Base-by-base conservation (phyloP, 257 asterid genomes). In the Jacaranda copaia region DNA sequence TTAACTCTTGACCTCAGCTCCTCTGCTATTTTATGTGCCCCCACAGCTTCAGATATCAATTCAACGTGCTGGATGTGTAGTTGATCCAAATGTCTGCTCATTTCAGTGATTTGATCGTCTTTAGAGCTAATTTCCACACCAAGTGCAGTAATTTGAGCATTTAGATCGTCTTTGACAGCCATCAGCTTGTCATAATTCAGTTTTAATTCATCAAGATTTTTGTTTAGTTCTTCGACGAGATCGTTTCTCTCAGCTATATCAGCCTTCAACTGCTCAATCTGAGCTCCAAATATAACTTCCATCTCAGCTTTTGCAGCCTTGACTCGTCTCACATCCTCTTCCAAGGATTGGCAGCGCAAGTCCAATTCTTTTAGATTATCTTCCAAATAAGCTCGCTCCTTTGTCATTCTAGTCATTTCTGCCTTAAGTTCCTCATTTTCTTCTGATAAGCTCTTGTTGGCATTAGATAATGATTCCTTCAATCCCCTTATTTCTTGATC, bases 401-500 rank as follows among this genome's bases (percentile, higher is more conserved):
- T 90, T 49, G 84, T 55, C 58, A 89, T 51, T 78, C 74, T 80
- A 3, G 84, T 84, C 70, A 89, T 87, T 55, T 93, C 97, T 10
- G 83, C 84, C 81, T 85, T 86, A 60, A 95, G 92, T 78, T 74
- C 85, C 71, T 86, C 80, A 66, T 93, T 95, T 72, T 95, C 97
- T 83, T 95, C 98, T 0, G 96, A 81, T 53, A 91, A 86, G 81
- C 83, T 85, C 92, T 89, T 87, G 86, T 95, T 95, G 59, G 97
- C 96, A n/a, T 91, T 89, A 16, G 88, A 81, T 49, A 95, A 75
- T 0, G 93, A 73, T 79, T 92, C 99, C 83, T 83, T 91, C 80
- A 95, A 70, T 38, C 83, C 91, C 78, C 96, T 75, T 73, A 95
- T 95, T 78, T 92, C 98, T 81, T 90, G 96, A 61, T 93, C 97